phyloP scores from a whole-genome alignment of 768 basidiomycete species.

The Auriculariales sp. region DNA sequence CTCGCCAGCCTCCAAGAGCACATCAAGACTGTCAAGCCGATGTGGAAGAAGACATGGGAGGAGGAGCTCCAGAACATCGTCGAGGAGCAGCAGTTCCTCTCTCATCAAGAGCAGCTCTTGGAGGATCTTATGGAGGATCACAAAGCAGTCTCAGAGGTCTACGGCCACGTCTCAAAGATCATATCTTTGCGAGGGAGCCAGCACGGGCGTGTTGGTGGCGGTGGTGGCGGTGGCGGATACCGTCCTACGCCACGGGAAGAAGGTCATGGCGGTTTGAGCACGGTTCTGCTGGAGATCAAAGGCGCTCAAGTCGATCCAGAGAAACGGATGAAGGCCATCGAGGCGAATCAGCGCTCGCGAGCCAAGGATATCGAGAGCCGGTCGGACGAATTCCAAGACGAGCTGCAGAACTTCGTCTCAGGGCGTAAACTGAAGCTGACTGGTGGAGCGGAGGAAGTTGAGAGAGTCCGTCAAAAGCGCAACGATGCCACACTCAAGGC shows the following conservation, averaged over 20 bases:
- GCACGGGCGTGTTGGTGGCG: conserved; percentile 23
- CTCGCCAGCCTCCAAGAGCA: conserved; percentile 69
- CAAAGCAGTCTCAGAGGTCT: conserved; percentile 77
- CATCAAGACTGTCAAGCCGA: conserved; percentile 79
- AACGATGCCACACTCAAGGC: conserved; percentile 79
- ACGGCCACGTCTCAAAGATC: conserved; percentile 83
- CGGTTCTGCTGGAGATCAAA: conserved; percentile 83
- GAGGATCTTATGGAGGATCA: conserved; percentile 82
- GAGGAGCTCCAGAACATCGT: conserved; percentile 92
- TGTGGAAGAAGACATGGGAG: conserved; percentile 99
- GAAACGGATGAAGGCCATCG: conserved; percentile 82
- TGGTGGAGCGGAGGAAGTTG: conserved; percentile 83
- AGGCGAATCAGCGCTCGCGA: conserved; percentile 67
- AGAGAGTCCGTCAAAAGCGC: conserved; percentile 72
- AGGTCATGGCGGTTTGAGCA: conserved; percentile 48
- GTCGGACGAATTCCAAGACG: conserved; percentile 73
- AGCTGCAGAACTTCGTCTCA: conserved; percentile 74
- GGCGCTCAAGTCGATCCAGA: conserved; percentile 72
- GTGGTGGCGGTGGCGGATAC: conserved; percentile 14
- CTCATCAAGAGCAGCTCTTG: conserved; percentile 85
- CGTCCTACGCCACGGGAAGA: conserved; percentile 51
- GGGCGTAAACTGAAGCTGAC: conserved; percentile 89
- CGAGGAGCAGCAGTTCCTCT: conserved; percentile 90
- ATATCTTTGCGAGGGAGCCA: conserved; percentile 48
- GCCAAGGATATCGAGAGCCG: conserved; percentile 58